Evolutionary conservation across 2,329 filamentous ascomycete species (phyloP).

Genomic region (Alternaria sp.): DNA sequence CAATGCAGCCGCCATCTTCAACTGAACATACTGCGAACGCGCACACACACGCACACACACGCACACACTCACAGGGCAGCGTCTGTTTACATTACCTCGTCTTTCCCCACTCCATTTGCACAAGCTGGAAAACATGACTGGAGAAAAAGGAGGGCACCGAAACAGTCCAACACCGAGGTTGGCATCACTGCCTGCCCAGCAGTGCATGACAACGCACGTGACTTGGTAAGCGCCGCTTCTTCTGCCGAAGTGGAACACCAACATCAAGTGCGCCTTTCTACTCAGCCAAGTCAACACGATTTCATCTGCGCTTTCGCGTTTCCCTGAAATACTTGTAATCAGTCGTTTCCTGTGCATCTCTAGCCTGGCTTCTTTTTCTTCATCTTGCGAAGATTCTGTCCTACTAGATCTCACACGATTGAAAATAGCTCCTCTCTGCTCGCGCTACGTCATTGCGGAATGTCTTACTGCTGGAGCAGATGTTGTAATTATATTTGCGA

Average conservation of each 20-base stretch:
- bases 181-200: not conserved
- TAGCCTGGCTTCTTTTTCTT: not conserved
- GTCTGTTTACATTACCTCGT: not conserved
- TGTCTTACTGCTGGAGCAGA: not conserved
- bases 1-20: not conserved
- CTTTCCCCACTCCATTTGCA: not conserved
- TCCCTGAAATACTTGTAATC: not conserved
- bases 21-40: not conserved
- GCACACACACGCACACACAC: not conserved
- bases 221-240: conserved; percentile 15
- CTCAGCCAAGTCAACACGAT: conserved; percentile 11
- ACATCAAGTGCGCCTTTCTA: conserved; percentile 11
- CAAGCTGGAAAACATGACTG: not conserved
- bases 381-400: not conserved
- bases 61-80: not conserved
- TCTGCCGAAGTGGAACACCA: conserved; percentile 5
- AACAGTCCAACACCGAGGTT: not conserved
- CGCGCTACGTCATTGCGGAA: not conserved
- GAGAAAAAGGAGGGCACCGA: not conserved
- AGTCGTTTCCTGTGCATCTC: not conserved
- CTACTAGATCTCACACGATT: not conserved
- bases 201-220: conserved; percentile 17
- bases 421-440: not conserved
- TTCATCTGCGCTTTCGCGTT: conserved; percentile 10
- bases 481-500: not conserved